A percentile compares a stretch with the other conserved stretches of the same genome.
Conservation (phyloP, 768 basidiomycete species). For the Boletus fagicola region DNA sequence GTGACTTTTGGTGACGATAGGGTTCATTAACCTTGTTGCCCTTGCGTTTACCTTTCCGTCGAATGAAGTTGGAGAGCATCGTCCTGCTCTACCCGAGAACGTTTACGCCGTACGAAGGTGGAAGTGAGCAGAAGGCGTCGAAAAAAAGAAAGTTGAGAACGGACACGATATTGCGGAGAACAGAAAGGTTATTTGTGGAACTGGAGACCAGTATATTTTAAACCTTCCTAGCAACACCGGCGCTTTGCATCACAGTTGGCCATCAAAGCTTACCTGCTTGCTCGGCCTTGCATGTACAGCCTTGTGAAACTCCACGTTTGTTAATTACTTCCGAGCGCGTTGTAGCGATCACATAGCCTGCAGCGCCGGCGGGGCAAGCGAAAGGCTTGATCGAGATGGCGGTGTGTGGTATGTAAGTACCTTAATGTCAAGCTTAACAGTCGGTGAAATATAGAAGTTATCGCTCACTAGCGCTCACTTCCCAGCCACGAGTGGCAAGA, state of each 20-base stretch:
- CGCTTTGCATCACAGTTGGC: conserved; percentile 20
- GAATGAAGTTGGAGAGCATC: conserved; percentile 32
- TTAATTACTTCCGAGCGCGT: not conserved
- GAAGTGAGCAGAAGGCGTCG: not conserved
- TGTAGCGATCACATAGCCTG: conserved; percentile 4
- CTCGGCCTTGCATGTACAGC: conserved; percentile 15
- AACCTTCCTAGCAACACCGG: conserved; percentile 21
- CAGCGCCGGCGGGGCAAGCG: not conserved
- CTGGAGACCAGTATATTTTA: conserved; percentile 13
- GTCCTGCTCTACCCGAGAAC: not conserved
- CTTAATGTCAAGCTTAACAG: not conserved
- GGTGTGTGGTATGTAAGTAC: not conserved
- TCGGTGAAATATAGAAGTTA: not conserved
- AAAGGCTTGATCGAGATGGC: not conserved
- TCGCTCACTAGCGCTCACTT: not conserved
- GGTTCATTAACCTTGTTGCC: conserved; percentile 15
- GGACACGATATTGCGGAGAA: not conserved
- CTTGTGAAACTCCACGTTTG: not conserved
- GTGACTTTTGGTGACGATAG: conserved; percentile 8
- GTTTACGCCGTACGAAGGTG: not conserved
- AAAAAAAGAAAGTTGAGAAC: not conserved
- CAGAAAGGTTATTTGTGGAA: not conserved
- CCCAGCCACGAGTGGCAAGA: too few species aligned
- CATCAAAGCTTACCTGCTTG: conserved; percentile 11
- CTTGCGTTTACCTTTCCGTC: conserved; percentile 30